These are phyloP conservation scores for Psilocybe mexicana DNA, from an alignment of 1,284 basidiomycete genomes.

Conservation along the genomic window DNA sequence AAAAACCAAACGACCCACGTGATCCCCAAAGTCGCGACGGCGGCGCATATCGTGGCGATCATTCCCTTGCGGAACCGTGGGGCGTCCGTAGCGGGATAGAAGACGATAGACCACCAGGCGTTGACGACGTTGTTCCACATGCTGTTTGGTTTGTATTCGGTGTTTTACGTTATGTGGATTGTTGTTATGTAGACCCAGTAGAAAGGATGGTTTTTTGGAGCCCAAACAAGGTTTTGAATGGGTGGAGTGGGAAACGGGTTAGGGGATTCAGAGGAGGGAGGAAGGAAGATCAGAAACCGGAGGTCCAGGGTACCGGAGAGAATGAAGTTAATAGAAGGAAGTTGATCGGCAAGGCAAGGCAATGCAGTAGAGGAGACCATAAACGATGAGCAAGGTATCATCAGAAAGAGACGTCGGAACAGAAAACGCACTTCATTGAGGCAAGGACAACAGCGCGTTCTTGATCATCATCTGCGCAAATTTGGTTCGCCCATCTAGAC, in stretches of 20 bases:
- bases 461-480: slow-evolving; percentile 66
- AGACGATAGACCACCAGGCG: slow-evolving; percentile 70
- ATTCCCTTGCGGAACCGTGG: slow-evolving; percentile 63
- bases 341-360: too few species aligned
- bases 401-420: not conserved
- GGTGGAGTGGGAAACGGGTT: not conserved
- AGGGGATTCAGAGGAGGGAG: not conserved
- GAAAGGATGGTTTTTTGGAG: not conserved
- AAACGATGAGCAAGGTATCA: too few species aligned
- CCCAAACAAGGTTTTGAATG: not conserved
- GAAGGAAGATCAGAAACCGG: not conserved
- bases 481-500: slow-evolving; percentile 67
- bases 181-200: not conserved
- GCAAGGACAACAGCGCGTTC: slow-evolving; percentile 67
- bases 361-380: too few species aligned
- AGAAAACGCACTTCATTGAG: slow-evolving; percentile 61
- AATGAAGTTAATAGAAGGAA: not conserved
- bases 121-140: slow-evolving; percentile 75
- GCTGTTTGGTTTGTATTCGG: slow-evolving; percentile 30
- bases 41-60: slow-evolving; percentile 65
- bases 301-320: not conserved
- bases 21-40: slow-evolving; percentile 52
- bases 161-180: not conserved
- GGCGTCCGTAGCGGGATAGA: slow-evolving; percentile 68
- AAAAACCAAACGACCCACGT: slow-evolving; percentile 61